Conservation (phyloP, 371 early-diverging fungal genomes). For the Mucor racemosus region DNA sequence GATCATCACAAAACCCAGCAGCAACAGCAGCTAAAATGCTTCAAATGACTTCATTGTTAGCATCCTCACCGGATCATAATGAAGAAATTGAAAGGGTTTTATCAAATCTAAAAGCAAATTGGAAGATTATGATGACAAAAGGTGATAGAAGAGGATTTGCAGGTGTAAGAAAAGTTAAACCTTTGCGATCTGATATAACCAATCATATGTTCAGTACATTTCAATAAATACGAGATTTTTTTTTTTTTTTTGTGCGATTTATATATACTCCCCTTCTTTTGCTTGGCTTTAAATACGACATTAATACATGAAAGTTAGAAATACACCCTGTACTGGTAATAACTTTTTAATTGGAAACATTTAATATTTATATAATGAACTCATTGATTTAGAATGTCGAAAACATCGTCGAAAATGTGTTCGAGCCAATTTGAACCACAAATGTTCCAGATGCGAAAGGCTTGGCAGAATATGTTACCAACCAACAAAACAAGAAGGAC, state of each 20-base stretch:
- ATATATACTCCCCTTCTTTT: not conserved
- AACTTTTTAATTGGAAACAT: not conserved
- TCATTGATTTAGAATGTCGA: constrained; percentile 18
- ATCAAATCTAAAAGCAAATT: constrained; percentile 59
- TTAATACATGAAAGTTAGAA: constrained; percentile 1
- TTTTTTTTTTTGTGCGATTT: not conserved
- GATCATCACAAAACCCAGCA: constrained; percentile 68
- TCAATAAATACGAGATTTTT: constrained; percentile 1
- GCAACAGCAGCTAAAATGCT: constrained; percentile 77
- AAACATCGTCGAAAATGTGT: constrained; percentile 25
- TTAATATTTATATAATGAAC: not conserved
- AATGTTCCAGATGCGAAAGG: constrained; percentile 16
- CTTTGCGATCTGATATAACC: constrained; percentile 8
- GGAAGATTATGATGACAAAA: constrained; percentile 68
- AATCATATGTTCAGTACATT: constrained; percentile 18
- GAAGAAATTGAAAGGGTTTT: constrained; percentile 62
- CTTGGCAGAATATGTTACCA: constrained; percentile 13
- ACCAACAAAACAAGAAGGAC: not conserved
- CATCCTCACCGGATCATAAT: constrained; percentile 63
- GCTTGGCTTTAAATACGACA: not conserved
- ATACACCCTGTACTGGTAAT: constrained; percentile 7
- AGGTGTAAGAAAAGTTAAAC: constrained; percentile 44
- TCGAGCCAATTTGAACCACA: not conserved
- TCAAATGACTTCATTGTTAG: constrained; percentile 77
- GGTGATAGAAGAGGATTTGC: constrained; percentile 67